Conservation (phyloP, 139 green algal species). For the Desmodesmus armatus region DNA sequence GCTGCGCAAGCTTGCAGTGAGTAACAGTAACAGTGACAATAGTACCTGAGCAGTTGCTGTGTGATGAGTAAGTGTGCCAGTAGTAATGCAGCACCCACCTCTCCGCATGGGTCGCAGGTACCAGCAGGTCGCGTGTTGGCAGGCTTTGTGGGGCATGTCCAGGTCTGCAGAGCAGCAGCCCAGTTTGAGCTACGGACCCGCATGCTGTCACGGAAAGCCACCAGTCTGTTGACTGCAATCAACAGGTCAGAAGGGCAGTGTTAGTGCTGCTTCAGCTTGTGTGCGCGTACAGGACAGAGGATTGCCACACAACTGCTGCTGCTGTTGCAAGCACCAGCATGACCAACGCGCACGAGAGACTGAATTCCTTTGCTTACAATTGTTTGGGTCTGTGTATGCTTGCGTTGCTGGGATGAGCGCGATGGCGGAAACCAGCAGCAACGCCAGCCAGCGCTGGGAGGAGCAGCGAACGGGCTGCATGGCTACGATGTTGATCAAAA, state of each 20-base stretch:
- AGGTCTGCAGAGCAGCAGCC: background rate
- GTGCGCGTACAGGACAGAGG: background rate
- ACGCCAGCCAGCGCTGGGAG: background rate
- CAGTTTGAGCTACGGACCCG: background rate
- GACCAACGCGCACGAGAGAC: too few relatives aligned
- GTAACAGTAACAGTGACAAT: background rate
- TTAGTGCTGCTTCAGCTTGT: background rate
- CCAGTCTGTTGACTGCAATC: too few relatives aligned
- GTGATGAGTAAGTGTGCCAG: background rate
- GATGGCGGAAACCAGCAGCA: background rate
- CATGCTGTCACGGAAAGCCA: too few relatives aligned
- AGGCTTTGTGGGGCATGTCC: background rate
- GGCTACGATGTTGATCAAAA: too few relatives aligned
- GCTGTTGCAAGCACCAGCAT: too few relatives aligned
- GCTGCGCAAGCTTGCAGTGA: too few relatives aligned
- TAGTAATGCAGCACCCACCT: background rate
- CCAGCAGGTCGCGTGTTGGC: background rate
- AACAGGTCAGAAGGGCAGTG: background rate
- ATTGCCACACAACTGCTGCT: background rate
- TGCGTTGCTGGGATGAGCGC: background rate
- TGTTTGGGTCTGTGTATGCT: conserved; percentile 21
- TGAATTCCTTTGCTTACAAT: conserved; percentile 9
- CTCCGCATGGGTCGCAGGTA: background rate
- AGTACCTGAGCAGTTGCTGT: background rate
- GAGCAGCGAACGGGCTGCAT: too few relatives aligned